Percentiles rank a stretch among this genome's conserved stretches.
These are phyloP conservation scores for Echinochloa phyllopogon DNA, from an alignment of 176 grass and related monocot species.

Conservation along the genomic window DNA sequence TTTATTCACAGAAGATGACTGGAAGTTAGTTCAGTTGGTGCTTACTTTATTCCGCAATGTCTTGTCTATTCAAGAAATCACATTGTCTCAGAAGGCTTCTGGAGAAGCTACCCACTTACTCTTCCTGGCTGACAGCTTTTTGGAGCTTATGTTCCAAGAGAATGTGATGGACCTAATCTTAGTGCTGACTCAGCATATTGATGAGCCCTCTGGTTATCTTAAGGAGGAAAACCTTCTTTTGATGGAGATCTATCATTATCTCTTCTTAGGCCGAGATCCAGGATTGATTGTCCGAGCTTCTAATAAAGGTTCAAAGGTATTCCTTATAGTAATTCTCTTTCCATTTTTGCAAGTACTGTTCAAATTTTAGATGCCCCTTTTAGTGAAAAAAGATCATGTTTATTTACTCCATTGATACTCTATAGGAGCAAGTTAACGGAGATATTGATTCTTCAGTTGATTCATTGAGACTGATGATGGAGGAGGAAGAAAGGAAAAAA, in stretches of 20 bases:
- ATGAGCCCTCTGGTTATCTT: conserved; percentile 83
- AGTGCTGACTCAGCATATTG: conserved; percentile 86
- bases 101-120: conserved; percentile 77
- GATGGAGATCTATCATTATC: conserved; percentile 86
- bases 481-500: conserved; percentile 64
- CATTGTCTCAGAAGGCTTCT: conserved; percentile 80
- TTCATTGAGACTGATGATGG: conserved; percentile 73
- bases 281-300: conserved; percentile 79
- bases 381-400: conserved; percentile 10
- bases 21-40: conserved; percentile 95
- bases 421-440: conserved; percentile 42
- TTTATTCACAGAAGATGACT: conserved; percentile 92
- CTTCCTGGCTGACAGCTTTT: conserved; percentile 71
- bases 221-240: conserved; percentile 88
- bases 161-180: conserved; percentile 97
- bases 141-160: conserved; percentile 94
- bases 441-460: conserved; percentile 67
- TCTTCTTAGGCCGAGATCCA: conserved; percentile 82
- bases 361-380: conserved; percentile 6
- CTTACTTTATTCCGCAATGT: conserved; percentile 92
- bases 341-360: conserved; percentile 21
- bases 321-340: conserved; percentile 19
- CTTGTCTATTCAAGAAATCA: conserved; percentile 90
- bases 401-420: conserved; percentile 36
- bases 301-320: conserved; percentile 62